Evolutionary conservation across 2,329 filamentous ascomycete species (phyloP), one percentile per base, ranked within the genome.

Genomic region (Diaporthe sp.): DNA sequence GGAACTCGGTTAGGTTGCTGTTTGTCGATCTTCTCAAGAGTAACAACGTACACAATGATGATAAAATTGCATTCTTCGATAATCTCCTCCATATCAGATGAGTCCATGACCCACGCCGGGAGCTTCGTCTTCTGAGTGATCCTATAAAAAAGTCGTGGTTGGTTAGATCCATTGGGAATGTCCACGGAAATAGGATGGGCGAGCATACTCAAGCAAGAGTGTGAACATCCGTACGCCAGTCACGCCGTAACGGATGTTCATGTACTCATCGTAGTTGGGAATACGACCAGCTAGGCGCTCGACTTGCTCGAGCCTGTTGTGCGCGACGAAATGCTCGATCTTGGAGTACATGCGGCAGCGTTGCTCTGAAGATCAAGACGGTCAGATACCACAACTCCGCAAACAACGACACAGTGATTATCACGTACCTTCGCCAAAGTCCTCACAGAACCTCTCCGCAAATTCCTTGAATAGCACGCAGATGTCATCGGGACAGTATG

Each of bases 381-480:
- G 34, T 65, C 19, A 75, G 72, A 19, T 44, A 31, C 22, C 2
- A 49, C 5, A 25, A 31, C 1, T 19, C 3, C 15, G 13, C 19
- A 58, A 10, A 42, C 17, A 4, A 49, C 37, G 1, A 12, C 0
- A 4, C 2, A 17, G 22, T 10, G 37, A 22, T 19, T 6, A 2
- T 55, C 22, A 68, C 75, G 7, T 51, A 77, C 78, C 76, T 31
- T 77, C 37, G 8, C 75, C 73, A 51, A 77, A 78, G 2, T 71
- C 72, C 42, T 51, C 42, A 34, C 76, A 76, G 22, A 77, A 76
- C 8, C 74, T 76, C 70, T 77, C 42, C 2, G 72, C 75, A 44
- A 79, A 77, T 10, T 78, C 75, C 55, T 78, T 78, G 70, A 79
- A 79, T 13, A 79, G 44, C 4, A 71, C 46, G 25, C 78, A 79